These are phyloP conservation scores for Exophiala aquamarina DNA, from an alignment of 2,329 filamentous ascomycete genomes.

Conservation along the genomic window DNA sequence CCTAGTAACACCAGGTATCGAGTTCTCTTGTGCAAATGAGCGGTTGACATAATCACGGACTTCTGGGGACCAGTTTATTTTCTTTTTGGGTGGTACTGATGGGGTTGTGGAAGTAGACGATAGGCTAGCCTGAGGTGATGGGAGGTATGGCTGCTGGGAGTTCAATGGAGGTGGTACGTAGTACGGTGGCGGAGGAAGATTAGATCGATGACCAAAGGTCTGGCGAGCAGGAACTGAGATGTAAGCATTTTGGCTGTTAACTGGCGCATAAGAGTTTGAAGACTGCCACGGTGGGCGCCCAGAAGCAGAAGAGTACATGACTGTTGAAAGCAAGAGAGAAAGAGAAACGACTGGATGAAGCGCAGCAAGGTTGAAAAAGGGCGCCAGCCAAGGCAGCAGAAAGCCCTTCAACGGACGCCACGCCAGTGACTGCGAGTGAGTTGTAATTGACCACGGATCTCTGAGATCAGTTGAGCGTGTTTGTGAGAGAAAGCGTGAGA, in stretches of 20 bases:
- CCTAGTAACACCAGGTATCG: slow-evolving; percentile 61
- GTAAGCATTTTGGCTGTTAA: slow-evolving; percentile 53
- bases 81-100: slow-evolving; percentile 48
- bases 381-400: no score
- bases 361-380: background rate
- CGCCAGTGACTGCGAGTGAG: no score
- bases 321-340: background rate
- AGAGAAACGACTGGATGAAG: background rate
- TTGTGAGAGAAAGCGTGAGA: slow-evolving; percentile 1
- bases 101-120: slow-evolving; percentile 33
- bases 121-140: slow-evolving; percentile 30
- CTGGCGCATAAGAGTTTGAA: slow-evolving; percentile 19
- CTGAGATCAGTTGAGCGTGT: no score
- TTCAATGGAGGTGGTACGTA: slow-evolving; percentile 30
- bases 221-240: slow-evolving; percentile 64
- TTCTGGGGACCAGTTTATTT: slow-evolving; percentile 77
- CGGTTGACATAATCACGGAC: slow-evolving; percentile 87
- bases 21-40: slow-evolving; percentile 75
- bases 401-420: no score
- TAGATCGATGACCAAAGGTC: slow-evolving; percentile 49
- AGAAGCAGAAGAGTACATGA: slow-evolving; percentile 27
- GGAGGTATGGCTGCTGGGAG: slow-evolving; percentile 28
- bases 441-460: no score
- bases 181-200: slow-evolving; percentile 26
- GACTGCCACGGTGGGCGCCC: slow-evolving; percentile 25